These are phyloP conservation scores for Mycena haematopus DNA, from an alignment of 768 basidiomycete genomes.

Conservation along the genomic window DNA sequence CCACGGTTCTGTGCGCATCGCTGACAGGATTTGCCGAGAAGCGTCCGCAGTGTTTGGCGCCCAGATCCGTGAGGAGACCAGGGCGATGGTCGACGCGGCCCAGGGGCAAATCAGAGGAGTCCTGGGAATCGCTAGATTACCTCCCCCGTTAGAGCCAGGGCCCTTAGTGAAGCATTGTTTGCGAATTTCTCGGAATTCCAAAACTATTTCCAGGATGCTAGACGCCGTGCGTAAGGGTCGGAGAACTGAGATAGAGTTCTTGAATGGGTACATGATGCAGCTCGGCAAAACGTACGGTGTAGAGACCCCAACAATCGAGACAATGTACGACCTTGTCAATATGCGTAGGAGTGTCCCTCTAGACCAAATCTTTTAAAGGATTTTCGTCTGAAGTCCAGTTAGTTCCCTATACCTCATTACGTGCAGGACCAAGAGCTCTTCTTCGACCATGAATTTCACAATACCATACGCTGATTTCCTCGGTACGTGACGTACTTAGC, in stretches of 20 bases:
- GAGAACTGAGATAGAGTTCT: constrained; percentile 77
- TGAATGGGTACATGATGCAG: constrained; percentile 81
- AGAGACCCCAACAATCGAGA: constrained; percentile 60
- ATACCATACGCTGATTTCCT: too few relatives aligned
- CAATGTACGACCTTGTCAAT: constrained; percentile 64
- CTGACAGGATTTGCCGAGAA: constrained; percentile 70
- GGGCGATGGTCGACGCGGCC: constrained; percentile 35
- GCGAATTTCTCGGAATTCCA: constrained; percentile 53
- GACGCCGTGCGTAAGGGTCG: constrained; percentile 67
- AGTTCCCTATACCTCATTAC: too few relatives aligned
- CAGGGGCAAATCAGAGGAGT: constrained; percentile 32
- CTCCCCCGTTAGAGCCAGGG: constrained; percentile 50
- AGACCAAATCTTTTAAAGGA: constrained; percentile 51
- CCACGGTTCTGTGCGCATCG: constrained; percentile 49
- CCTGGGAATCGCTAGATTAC: constrained; percentile 45
- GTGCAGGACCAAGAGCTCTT: too few relatives aligned
- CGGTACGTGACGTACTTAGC: too few relatives aligned
- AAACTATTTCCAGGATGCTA: constrained; percentile 85
- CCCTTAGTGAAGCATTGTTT: constrained; percentile 63
- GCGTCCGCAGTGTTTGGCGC: constrained; percentile 65
- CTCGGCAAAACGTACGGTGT: constrained; percentile 66
- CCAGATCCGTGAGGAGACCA: constrained; percentile 51
- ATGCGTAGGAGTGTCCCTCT: constrained; percentile 63
- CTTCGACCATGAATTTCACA: too few relatives aligned
- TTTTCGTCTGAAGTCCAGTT: neutral